Percentiles rank a stretch among this genome's conserved stretches.
phyloP scores from a whole-genome alignment of 2,329 filamentous ascomycete genomes.

The Neoarthrinium moseri region DNA sequence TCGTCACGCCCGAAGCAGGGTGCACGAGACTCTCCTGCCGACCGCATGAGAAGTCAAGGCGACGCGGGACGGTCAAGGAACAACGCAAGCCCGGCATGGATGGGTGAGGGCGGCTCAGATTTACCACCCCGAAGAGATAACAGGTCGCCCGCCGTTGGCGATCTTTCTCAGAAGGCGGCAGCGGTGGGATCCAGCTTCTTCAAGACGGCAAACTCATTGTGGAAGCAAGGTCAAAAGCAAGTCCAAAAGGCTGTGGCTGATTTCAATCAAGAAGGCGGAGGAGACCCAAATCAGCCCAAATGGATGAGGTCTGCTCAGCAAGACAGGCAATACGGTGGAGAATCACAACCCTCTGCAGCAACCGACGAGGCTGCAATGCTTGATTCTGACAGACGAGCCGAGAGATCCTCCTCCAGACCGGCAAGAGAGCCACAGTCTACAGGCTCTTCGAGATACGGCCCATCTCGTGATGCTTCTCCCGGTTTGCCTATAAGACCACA shows the following conservation, averaged over 20 bases:
- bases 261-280: constrained; percentile 68
- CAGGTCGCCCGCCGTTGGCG: constrained; percentile 55
- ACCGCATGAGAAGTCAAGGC: constrained; percentile 37
- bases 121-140: constrained; percentile 50
- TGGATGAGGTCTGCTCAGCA: constrained; percentile 84
- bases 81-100: constrained; percentile 57
- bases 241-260: constrained; percentile 91
- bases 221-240: constrained; percentile 93
- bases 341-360: constrained; percentile 36
- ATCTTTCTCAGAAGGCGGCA: constrained; percentile 77
- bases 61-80: constrained; percentile 30
- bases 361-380: constrained; percentile 80
- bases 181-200: constrained; percentile 81
- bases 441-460: constrained; percentile 11
- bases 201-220: constrained; percentile 91
- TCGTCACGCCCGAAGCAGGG: constrained; percentile 67
- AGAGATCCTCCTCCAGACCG: constrained; percentile 34
- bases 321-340: constrained; percentile 34
- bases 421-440: constrained; percentile 19
- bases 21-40: constrained; percentile 45
- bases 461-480: constrained; percentile 49
- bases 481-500: constrained; percentile 41
- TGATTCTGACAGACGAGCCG: constrained; percentile 63
- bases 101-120: constrained; percentile 49
- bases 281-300: constrained; percentile 79